Percentiles rank a stretch among this genome's conserved stretches.
phyloP scores from a whole-genome alignment of 2,329 filamentous ascomycete genomes.

The Aspergillus neotritici region DNA sequence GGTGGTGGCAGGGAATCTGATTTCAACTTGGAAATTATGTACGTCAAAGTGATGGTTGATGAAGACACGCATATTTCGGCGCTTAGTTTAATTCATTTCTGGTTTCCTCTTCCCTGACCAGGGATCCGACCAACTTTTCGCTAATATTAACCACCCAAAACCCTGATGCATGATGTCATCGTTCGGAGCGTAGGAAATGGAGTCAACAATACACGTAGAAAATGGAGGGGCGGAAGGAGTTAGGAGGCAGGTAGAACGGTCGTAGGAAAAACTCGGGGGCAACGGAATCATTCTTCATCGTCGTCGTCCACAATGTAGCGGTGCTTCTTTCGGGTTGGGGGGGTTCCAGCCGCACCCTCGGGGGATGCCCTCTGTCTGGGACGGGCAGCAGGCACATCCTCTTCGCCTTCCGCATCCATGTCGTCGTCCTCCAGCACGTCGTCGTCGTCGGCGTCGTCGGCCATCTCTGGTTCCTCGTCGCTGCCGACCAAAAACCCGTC shows the following conservation, averaged over 20 bases:
- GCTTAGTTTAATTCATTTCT: too few species aligned
- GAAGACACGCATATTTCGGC: too few species aligned
- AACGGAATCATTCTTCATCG: conserved; percentile 38
- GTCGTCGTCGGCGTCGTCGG: conserved; percentile 41
- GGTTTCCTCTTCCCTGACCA: too few species aligned
- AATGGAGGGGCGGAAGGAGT: too few species aligned
- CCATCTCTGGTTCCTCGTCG: conserved; percentile 45
- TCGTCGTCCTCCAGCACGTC: conserved; percentile 40
- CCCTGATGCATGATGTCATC: not conserved
- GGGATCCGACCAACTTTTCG: too few species aligned
- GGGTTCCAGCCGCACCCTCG: conserved; percentile 26
- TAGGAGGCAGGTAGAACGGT: not conserved
- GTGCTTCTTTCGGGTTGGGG: conserved; percentile 42
- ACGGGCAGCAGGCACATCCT: conserved; percentile 26
- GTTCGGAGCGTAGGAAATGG: not conserved
- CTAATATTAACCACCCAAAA: too few species aligned
- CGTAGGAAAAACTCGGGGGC: conserved; percentile 6
- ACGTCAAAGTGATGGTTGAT: too few species aligned
- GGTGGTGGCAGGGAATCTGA: too few species aligned
- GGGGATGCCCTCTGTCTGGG: conserved; percentile 24
- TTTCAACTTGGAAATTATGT: too few species aligned
- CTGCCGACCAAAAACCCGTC: conserved; percentile 65
- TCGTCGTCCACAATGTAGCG: conserved; percentile 46
- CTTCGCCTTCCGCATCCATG: conserved; percentile 42
- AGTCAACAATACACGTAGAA: too few species aligned